Conservation (phyloP, 2,329 filamentous ascomycete genomes). For the Bipolaris sorokiniana region DNA sequence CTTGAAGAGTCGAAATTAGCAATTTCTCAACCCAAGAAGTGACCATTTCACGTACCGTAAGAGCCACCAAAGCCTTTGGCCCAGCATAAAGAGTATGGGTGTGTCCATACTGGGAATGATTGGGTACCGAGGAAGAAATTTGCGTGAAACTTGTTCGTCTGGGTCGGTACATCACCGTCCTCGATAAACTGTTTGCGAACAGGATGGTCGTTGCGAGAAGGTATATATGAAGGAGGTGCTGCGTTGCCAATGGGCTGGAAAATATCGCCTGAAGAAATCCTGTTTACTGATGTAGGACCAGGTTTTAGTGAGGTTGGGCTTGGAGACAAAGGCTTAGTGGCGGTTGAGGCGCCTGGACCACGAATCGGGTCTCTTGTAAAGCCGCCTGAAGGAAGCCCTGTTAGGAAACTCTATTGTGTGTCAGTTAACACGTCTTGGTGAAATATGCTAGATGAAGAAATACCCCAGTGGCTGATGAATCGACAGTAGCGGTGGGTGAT, state of each 20-base stretch:
- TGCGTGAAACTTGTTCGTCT: slow-evolving; percentile 75
- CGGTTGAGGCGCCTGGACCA: slow-evolving; percentile 24
- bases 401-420: slow-evolving; percentile 35
- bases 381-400: slow-evolving; percentile 40
- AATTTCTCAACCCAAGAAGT: not conserved
- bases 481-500: slow-evolving; percentile 31
- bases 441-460: not conserved
- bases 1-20: slow-evolving; percentile 2
- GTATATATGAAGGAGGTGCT: slow-evolving; percentile 49
- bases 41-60: slow-evolving; percentile 62
- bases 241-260: slow-evolving; percentile 52
- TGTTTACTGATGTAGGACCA: slow-evolving; percentile 29
- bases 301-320: slow-evolving; percentile 38
- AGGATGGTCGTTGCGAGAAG: slow-evolving; percentile 49
- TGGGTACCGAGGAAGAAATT: slow-evolving; percentile 83
- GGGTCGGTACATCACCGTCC: slow-evolving; percentile 56
- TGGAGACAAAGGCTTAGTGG: slow-evolving; percentile 33
- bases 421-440: slow-evolving; percentile 9
- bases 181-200: slow-evolving; percentile 50
- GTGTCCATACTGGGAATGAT: slow-evolving; percentile 71
- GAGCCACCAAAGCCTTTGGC: slow-evolving; percentile 62
- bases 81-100: slow-evolving; percentile 62
- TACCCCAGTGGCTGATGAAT: slow-evolving; percentile 40
- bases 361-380: slow-evolving; percentile 37
- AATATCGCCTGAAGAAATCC: slow-evolving; percentile 36